These are phyloP conservation scores for Cryphonectria carpinicola DNA, from an alignment of 2,329 filamentous ascomycete genomes.

Conservation along the genomic window DNA sequence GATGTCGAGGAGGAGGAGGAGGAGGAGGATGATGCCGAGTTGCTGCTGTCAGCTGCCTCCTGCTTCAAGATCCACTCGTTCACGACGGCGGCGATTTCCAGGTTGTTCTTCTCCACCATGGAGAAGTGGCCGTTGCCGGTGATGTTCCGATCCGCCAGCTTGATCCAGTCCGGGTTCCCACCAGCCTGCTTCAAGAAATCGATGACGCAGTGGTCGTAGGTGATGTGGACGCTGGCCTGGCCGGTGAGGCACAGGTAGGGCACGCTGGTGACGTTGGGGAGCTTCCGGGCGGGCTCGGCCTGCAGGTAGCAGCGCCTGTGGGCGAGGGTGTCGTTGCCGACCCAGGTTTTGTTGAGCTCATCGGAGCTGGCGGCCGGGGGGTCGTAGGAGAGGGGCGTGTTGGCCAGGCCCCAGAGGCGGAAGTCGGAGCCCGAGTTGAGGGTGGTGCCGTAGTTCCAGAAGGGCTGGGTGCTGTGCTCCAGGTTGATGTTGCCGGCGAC, in stretches of 20 bases:
- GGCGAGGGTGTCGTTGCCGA: conserved; percentile 33
- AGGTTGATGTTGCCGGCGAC: conserved; percentile 39
- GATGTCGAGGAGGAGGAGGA: background rate
- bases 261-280: conserved; percentile 50
- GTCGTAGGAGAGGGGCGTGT: conserved; percentile 37
- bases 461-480: conserved; percentile 37
- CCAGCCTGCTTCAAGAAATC: conserved; percentile 53
- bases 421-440: conserved; percentile 20
- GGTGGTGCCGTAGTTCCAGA: conserved; percentile 32
- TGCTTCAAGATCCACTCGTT: conserved; percentile 22
- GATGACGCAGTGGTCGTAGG: conserved; percentile 59
- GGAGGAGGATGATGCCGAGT: conserved; percentile 6
- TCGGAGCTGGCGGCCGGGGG: conserved; percentile 33
- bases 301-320: conserved; percentile 36
- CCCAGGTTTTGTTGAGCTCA: conserved; percentile 34
- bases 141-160: conserved; percentile 49
- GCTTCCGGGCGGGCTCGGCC: conserved; percentile 38
- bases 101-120: conserved; percentile 51
- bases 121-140: conserved; percentile 56
- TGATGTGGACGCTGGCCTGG: conserved; percentile 54
- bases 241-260: conserved; percentile 51
- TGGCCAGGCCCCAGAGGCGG: conserved; percentile 34
- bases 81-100: conserved; percentile 26
- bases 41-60: conserved; percentile 6
- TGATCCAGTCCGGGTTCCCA: conserved; percentile 47